Evolutionary conservation across 495 filamentous ascomycete genomes (phyloP), one percentile per base, ranked within the genome.

Genomic region (Evernia prunastri): DNA sequence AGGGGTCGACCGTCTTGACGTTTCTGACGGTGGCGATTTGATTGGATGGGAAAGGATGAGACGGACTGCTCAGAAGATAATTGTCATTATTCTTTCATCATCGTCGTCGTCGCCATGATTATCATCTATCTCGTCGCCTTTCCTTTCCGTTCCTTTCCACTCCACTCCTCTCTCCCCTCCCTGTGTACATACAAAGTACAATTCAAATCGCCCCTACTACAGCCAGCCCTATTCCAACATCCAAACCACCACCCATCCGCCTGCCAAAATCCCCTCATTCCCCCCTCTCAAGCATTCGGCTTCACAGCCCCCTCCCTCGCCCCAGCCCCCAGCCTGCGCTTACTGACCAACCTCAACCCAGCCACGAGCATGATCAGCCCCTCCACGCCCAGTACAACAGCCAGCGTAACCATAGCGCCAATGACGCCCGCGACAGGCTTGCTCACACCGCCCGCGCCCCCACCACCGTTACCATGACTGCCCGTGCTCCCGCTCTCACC

Each of bases 331-430:
- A 57, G 9, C 17, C 40, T 63, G 20, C 69, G 76, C 75, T 78
- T 81, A 59, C 69, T 76, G 1, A 74, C 70, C 42, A 82, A 61
- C 53, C 76, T 73, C 69, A 80, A 73, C 17, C 78, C 77, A 43
- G 69, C 78, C 42, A 76, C 42, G 37, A 82, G 59, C 73, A 82
- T 70, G 51, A 81, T 71, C 39, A 81, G 68, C 37, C 74, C 78
- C 70, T 80, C 75, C 7, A 80, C 57, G 0, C 77, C 81, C 27
- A 85, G 64, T 27, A 85, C 70, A 15, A 85, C 77, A 39, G 76
- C 84, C 35, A 87, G 69, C 4, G 84, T 85, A 3, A 87, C 81
- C 72, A 86, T 79, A 1, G 84, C 86, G 39, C 85, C 85, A 70
- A 87, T 84, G 11, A 86, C 82, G 60, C 85, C 85, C 4, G 75